Evolutionary conservation across 2,329 filamentous ascomycete species (phyloP).

Genomic region (Fusarium newnesense): DNA sequence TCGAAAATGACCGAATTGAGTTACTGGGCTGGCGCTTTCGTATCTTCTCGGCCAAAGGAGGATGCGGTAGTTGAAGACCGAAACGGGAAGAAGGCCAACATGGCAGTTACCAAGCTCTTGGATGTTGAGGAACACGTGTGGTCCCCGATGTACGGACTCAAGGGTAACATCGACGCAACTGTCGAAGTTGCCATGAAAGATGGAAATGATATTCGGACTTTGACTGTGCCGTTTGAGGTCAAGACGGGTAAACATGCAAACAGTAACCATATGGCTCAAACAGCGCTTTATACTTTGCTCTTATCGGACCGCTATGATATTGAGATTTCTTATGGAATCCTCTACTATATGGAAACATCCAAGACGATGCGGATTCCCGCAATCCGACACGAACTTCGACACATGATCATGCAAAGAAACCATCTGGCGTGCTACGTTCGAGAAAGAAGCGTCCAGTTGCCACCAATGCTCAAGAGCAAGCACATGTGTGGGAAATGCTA

Average conservation of each 20-base stretch:
- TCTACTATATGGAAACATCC: conserved; percentile 95
- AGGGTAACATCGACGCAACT: conserved; percentile 97
- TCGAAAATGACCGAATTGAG: conserved; percentile 86
- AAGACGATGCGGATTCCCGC: conserved; percentile 87
- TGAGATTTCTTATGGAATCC: conserved; percentile 86
- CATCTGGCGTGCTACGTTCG: conserved; percentile 86
- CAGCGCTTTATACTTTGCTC: conserved; percentile 90
- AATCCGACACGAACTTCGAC: conserved; percentile 86
- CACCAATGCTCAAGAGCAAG: conserved; percentile 85
- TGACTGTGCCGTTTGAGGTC: conserved; percentile 93
- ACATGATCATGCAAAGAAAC: conserved; percentile 98
- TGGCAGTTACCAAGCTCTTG: conserved; percentile 92
- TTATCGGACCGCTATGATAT: conserved; percentile 96
- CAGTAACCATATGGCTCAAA: conserved; percentile 89
- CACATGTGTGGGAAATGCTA: conserved; percentile 89
- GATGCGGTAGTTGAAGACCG: conserved; percentile 82
- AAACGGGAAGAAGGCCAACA: conserved; percentile 77
- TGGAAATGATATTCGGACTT: conserved; percentile 69
- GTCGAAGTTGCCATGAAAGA: conserved; percentile 87
- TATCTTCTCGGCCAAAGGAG: conserved; percentile 73
- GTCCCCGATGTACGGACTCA: conserved; percentile 97
- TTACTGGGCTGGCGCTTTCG: conserved; percentile 85
- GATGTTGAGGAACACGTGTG: conserved; percentile 98
- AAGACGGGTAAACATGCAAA: conserved; percentile 92
- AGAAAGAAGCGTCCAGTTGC: conserved; percentile 80